These are phyloP conservation scores for Ceratobasidium sp. DNA, from an alignment of 1,284 basidiomycete genomes.

Conservation along the genomic window DNA sequence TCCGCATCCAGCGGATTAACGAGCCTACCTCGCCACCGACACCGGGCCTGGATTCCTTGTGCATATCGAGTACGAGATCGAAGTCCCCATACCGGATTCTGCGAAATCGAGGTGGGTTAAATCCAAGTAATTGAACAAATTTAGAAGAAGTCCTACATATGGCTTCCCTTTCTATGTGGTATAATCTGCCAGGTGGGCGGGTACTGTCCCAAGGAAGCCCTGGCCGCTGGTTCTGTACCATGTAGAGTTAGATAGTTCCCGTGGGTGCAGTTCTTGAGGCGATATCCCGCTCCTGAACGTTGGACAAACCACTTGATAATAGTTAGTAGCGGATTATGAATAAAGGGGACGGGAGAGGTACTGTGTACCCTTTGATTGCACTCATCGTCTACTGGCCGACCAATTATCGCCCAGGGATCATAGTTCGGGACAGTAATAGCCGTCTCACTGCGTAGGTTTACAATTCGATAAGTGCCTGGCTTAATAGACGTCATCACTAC, in stretches of 20 bases:
- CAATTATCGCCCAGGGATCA: not conserved
- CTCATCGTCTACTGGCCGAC: not conserved
- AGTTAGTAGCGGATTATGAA: too few relatives aligned
- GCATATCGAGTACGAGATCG: too few relatives aligned
- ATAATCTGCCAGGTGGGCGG: conserved; percentile 26
- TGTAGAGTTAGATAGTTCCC: not conserved
- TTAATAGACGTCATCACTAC: not conserved
- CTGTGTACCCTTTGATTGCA: not conserved
- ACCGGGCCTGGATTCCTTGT: too few relatives aligned
- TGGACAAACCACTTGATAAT: conserved; percentile 24
- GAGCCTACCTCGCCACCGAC: too few relatives aligned
- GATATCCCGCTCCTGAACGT: conserved; percentile 8
- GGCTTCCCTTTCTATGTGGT: not conserved
- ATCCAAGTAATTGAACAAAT: not conserved
- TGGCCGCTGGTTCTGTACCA: not conserved
- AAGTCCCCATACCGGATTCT: too few relatives aligned
- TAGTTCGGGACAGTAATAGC: not conserved
- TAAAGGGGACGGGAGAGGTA: too few relatives aligned
- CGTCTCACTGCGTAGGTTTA: not conserved
- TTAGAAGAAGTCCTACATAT: conserved; percentile 12
- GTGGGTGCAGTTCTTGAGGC: not conserved
- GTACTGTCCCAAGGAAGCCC: conserved; percentile 1
- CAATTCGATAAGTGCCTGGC: not conserved
- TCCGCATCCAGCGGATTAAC: too few relatives aligned
- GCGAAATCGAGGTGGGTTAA: not conserved